phyloP scores from a whole-genome alignment of 164 flowering plant species.

The Paratinospora sagittata region DNA sequence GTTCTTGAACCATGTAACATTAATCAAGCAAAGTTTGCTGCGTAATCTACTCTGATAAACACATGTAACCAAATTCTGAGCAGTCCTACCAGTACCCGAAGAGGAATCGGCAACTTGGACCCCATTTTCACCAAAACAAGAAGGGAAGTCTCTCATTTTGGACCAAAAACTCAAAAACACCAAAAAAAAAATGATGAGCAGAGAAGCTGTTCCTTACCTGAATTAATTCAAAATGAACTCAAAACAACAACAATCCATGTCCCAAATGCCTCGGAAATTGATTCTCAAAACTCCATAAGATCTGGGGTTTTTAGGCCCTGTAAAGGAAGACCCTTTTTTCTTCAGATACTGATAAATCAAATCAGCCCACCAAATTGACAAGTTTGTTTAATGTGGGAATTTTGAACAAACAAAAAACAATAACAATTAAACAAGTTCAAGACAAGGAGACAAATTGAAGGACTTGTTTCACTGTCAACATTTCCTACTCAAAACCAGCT shows the following conservation, averaged over 20 bases:
- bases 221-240: neutral
- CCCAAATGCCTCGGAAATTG: conserved; percentile 16
- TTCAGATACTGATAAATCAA: conserved; percentile 11
- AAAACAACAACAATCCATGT: conserved; percentile 20
- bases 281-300: conserved; percentile 14
- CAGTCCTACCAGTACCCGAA: conserved; percentile 19
- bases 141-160: conserved; percentile 44
- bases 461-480: conserved; percentile 26
- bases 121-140: conserved; percentile 47
- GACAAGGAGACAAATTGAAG: conserved; percentile 24
- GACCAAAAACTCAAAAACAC: neutral
- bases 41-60: conserved; percentile 26
- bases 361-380: conserved; percentile 21
- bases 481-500: conserved; percentile 10
- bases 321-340: conserved; percentile 11
- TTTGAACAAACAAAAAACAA: conserved; percentile 4
- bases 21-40: conserved; percentile 30
- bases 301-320: conserved; percentile 14
- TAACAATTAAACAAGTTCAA: neutral
- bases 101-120: conserved; percentile 45
- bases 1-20: conserved; percentile 37
- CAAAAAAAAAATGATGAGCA: neutral
- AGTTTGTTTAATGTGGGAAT: conserved; percentile 20
- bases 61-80: conserved; percentile 41
- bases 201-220: too few species aligned